Percentiles rank a stretch among this genome's conserved stretches.
These are phyloP conservation scores for Neurospora crassa DNA, from an alignment of 2,329 filamentous ascomycete species.

Conservation along the genomic window DNA sequence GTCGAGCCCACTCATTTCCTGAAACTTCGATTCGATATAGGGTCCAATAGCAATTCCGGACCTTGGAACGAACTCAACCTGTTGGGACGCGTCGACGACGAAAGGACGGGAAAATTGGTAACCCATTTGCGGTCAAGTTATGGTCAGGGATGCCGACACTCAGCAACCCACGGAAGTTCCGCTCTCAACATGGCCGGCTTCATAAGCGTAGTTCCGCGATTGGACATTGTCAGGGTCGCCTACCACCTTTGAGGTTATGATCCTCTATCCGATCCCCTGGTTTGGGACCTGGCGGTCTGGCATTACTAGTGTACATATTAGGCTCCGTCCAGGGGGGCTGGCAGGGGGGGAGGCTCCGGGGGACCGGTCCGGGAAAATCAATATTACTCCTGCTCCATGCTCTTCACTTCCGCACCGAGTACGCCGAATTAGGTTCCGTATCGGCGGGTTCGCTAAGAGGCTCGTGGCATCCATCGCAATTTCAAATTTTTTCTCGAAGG, in stretches of 20 bases:
- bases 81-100: background rate
- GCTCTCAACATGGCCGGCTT: background rate
- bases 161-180: background rate
- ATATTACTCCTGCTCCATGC: background rate
- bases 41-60: background rate
- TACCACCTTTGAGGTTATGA: background rate
- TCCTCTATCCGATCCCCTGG: background rate
- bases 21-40: background rate
- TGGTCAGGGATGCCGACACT: background rate
- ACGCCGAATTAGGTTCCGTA: background rate
- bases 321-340: background rate
- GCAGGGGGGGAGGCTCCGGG: background rate
- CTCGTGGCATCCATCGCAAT: conserved; percentile 1
- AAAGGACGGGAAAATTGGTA: background rate
- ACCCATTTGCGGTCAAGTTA: background rate
- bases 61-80: background rate
- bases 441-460: background rate
- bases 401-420: background rate
- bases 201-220: background rate
- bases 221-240: background rate
- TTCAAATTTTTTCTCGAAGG: conserved; percentile 2
- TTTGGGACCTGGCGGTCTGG: background rate
- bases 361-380: background rate
- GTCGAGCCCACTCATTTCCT: background rate
- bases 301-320: background rate